These are phyloP conservation scores for Talaromyces islandicus DNA, from an alignment of 2,329 filamentous ascomycete species.

Conservation along the genomic window DNA sequence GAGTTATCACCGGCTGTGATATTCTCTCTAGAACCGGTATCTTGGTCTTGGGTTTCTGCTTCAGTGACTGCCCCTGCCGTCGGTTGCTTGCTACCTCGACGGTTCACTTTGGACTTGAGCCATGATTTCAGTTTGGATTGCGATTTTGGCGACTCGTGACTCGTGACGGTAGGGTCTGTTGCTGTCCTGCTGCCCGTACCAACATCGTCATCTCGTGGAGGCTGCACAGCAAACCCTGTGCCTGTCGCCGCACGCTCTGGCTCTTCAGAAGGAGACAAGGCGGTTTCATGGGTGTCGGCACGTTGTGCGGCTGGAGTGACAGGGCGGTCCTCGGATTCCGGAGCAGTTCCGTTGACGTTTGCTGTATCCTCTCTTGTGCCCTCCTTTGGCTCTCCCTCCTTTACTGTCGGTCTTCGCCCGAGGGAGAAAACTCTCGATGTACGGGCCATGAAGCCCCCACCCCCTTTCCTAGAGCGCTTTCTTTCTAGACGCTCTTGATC, in stretches of 20 bases:
- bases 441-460: slow-evolving; percentile 1
- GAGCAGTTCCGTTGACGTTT: background rate
- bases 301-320: background rate
- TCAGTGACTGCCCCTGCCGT: slow-evolving; percentile 7
- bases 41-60: slow-evolving; percentile 12
- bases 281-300: background rate
- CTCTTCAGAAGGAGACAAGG: background rate
- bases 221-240: background rate
- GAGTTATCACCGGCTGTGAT: background rate
- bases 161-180: slow-evolving; percentile 1
- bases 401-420: background rate
- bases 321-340: background rate
- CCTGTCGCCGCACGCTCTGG: background rate
- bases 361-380: background rate
- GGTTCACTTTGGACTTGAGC: slow-evolving; percentile 26
- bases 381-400: background rate
- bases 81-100: slow-evolving; percentile 21
- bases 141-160: slow-evolving; percentile 16
- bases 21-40: background rate
- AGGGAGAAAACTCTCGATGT: background rate
- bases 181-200: slow-evolving; percentile 7
- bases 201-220: slow-evolving; percentile 4
- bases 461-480: slow-evolving; percentile 1
- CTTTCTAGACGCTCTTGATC: background rate
- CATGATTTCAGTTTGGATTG: slow-evolving; percentile 31